phyloP scores from a whole-genome alignment of 192 early-diverging fungal species.

The Gryganskiella cystojenkinii region DNA sequence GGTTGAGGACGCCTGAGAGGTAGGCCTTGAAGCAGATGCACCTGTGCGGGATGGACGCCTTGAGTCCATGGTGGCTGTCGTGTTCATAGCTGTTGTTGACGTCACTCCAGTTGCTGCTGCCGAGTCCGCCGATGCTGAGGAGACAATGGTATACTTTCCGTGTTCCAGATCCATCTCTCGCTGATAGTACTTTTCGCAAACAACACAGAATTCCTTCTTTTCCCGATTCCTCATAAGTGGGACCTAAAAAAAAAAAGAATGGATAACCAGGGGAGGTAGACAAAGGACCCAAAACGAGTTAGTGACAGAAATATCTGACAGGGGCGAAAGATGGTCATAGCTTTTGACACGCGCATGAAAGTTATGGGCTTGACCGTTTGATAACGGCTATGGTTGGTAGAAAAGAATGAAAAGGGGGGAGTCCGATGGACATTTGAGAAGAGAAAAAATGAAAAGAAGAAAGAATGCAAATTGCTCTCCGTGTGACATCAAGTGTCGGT shows the following conservation, averaged over 20 bases:
- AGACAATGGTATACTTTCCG: constrained; percentile 7
- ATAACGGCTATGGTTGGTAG: not conserved
- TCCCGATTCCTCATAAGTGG: constrained; percentile 42
- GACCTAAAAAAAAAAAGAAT: constrained; percentile 13
- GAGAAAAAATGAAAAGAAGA: not conserved
- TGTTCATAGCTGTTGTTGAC: too few relatives aligned
- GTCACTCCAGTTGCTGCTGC: not conserved
- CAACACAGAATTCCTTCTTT: constrained; percentile 35
- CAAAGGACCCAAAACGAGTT: not conserved
- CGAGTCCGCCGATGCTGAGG: not conserved
- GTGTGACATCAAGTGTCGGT: not conserved
- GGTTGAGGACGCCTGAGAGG: too few relatives aligned
- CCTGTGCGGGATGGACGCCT: not conserved
- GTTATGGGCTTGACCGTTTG: too few relatives aligned
- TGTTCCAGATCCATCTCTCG: constrained; percentile 1
- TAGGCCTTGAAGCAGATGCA: not conserved
- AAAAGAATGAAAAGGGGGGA: not conserved
- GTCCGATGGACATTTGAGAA: too few relatives aligned
- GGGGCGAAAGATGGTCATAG: too few relatives aligned
- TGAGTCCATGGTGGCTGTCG: too few relatives aligned
- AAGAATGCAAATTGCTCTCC: not conserved
- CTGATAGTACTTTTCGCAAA: constrained; percentile 18
- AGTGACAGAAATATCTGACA: too few relatives aligned
- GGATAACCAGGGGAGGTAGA: not conserved
- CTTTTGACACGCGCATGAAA: too few relatives aligned